Percentiles rank a stretch among this genome's conserved stretches.
These are phyloP conservation scores for Metschnikowia aberdeeniae DNA, from an alignment of 805 yeast species.

Conservation along the genomic window DNA sequence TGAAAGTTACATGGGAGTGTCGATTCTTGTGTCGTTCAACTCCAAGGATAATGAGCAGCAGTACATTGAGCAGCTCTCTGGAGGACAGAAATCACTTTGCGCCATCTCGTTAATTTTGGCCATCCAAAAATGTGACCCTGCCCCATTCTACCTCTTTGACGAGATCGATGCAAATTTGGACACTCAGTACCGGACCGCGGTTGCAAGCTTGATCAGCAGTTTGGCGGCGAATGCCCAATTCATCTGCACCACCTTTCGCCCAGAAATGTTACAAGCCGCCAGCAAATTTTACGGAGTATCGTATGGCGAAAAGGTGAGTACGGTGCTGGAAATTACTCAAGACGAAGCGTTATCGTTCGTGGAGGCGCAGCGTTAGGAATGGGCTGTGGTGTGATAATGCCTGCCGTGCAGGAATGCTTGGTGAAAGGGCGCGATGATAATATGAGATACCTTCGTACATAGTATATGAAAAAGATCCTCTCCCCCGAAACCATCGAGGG, in stretches of 20 bases:
- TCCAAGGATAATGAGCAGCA: conserved; percentile 82
- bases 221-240: conserved; percentile 76
- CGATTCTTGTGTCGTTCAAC: conserved; percentile 86
- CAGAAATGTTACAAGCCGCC: conserved; percentile 86
- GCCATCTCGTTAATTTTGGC: conserved; percentile 93
- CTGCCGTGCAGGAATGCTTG: background rate
- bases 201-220: conserved; percentile 68
- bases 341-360: conserved; percentile 81
- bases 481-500: conserved; percentile 43
- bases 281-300: conserved; percentile 85
- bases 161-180: conserved; percentile 96
- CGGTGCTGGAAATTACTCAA: conserved; percentile 63
- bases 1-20: conserved; percentile 72
- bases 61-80: conserved; percentile 85
- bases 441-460: background rate
- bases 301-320: conserved; percentile 76
- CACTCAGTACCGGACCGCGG: conserved; percentile 84
- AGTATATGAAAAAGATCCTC: conserved; percentile 16
- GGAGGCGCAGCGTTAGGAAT: conserved; percentile 50
- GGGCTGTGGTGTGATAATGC: background rate
- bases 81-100: conserved; percentile 96
- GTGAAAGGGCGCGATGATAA: background rate
- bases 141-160: conserved; percentile 93
- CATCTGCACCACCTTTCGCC: conserved; percentile 93
- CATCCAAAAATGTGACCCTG: conserved; percentile 92